phyloP scores from a whole-genome alignment of 441 rosid species.

The Omphalea diandra region DNA sequence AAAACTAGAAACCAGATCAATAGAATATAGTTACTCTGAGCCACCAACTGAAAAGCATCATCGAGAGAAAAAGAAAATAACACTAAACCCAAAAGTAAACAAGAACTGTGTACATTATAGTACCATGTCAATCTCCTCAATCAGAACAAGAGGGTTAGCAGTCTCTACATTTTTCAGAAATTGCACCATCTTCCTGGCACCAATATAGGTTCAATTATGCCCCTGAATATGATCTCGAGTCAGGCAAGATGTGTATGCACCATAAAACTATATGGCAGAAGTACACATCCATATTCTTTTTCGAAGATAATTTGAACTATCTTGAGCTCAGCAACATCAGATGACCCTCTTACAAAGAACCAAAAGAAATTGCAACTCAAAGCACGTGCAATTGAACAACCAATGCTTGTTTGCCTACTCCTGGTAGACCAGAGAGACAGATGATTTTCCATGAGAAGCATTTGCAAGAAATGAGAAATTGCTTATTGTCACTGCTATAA shows the following conservation, averaged over 20 bases:
- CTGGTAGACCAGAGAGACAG: slow-evolving; percentile 97
- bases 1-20: neutral
- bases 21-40: too few species aligned
- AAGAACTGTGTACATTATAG: slow-evolving; percentile 3
- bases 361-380: slow-evolving; percentile 83
- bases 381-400: slow-evolving; percentile 93
- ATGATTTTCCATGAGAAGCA: slow-evolving; percentile 77
- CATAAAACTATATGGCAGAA: neutral
- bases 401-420: slow-evolving; percentile 99
- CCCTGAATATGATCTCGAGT: slow-evolving; percentile 51
- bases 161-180: slow-evolving; percentile 95
- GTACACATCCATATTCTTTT: neutral
- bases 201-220: slow-evolving; percentile 90
- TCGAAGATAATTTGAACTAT: slow-evolving; percentile 29
- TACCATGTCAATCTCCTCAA: slow-evolving; percentile 99
- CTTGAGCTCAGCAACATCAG: slow-evolving; percentile 97
- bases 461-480: slow-evolving; percentile 22
- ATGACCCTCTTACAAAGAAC: slow-evolving; percentile 93
- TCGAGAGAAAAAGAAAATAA: too few species aligned
- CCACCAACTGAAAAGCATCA: too few species aligned
- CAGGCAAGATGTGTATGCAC: slow-evolving; percentile 12
- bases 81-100: slow-evolving; percentile 10
- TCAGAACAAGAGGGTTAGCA: slow-evolving; percentile 91
- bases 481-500: slow-evolving; percentile 4
- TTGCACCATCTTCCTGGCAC: slow-evolving; percentile 98